These are phyloP conservation scores for Syzygium malaccense DNA, from an alignment of 441 rosid species.

Conservation along the genomic window DNA sequence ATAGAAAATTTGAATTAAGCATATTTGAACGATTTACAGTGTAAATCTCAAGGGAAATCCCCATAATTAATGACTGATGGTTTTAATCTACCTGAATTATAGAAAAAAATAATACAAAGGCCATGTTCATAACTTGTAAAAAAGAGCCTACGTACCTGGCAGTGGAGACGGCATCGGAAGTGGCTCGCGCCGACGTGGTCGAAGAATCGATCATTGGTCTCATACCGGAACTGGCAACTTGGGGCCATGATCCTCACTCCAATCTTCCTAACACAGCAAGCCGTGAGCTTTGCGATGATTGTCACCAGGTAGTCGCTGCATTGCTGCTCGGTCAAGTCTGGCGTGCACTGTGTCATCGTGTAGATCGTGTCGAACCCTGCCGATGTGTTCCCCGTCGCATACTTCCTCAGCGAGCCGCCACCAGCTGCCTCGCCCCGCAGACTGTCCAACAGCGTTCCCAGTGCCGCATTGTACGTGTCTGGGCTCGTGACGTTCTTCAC, in stretches of 20 bases:
- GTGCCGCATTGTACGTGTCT: neutral
- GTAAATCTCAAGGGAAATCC: too few relatives aligned
- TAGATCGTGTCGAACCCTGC: neutral
- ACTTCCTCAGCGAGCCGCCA: neutral
- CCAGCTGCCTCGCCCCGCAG: neutral
- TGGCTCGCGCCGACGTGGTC: neutral
- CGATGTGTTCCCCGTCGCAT: neutral
- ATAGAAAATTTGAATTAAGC: too few relatives aligned
- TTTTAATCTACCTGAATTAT: too few relatives aligned
- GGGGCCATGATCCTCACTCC: neutral
- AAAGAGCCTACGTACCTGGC: neutral
- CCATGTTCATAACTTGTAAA: neutral
- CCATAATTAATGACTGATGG: too few relatives aligned
- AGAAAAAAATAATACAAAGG: neutral
- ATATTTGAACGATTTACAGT: too few relatives aligned
- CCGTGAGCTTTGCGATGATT: neutral
- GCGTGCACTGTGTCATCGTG: neutral
- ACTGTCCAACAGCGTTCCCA: neutral
- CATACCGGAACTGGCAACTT: neutral
- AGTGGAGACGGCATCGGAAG: fast-evolving
- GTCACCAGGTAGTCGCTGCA: neutral
- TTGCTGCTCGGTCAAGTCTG: neutral
- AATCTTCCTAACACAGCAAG: neutral
- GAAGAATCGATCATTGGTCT: neutral
- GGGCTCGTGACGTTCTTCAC: neutral